These are phyloP conservation scores for Geosmithia morbida DNA, from an alignment of 2,329 filamentous ascomycete species.

Conservation along the genomic window DNA sequence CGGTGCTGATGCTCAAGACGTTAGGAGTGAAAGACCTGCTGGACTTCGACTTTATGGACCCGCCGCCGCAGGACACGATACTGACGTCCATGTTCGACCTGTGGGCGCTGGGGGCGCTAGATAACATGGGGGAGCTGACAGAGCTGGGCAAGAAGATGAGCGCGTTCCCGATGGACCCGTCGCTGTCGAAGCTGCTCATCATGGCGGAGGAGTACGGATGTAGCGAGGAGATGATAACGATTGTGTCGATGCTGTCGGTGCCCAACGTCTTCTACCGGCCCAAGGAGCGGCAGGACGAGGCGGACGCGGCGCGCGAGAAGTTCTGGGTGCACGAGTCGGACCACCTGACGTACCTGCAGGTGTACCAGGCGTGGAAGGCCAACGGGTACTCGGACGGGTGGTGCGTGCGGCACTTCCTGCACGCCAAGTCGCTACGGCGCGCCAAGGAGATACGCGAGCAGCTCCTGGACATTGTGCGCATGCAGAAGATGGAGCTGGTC, in stretches of 20 bases:
- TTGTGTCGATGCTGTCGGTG: constrained; percentile 95
- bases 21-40: constrained; percentile 86
- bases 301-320: constrained; percentile 87
- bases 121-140: constrained; percentile 88
- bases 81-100: constrained; percentile 94
- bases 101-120: constrained; percentile 86
- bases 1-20: constrained; percentile 84
- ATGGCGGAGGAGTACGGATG: constrained; percentile 82
- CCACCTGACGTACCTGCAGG: constrained; percentile 87
- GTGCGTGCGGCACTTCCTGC: constrained; percentile 87
- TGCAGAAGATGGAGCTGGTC: constrained; percentile 76
- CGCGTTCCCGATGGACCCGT: constrained; percentile 95
- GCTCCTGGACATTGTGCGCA: constrained; percentile 82
- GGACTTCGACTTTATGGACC: constrained; percentile 99
- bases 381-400: constrained; percentile 84
- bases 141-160: constrained; percentile 85
- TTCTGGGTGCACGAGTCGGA: constrained; percentile 98
- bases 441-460: constrained; percentile 93
- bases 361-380: constrained; percentile 88
- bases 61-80: constrained; percentile 93
- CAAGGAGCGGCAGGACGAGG: constrained; percentile 92
- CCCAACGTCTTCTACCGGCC: constrained; percentile 95
- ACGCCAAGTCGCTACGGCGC: constrained; percentile 82
- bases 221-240: constrained; percentile 95
- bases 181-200: constrained; percentile 86